Percentiles rank a stretch among this genome's conserved stretches.
Conservation (phyloP, 305 asterid genomes). For the Solanum chacoense region DNA sequence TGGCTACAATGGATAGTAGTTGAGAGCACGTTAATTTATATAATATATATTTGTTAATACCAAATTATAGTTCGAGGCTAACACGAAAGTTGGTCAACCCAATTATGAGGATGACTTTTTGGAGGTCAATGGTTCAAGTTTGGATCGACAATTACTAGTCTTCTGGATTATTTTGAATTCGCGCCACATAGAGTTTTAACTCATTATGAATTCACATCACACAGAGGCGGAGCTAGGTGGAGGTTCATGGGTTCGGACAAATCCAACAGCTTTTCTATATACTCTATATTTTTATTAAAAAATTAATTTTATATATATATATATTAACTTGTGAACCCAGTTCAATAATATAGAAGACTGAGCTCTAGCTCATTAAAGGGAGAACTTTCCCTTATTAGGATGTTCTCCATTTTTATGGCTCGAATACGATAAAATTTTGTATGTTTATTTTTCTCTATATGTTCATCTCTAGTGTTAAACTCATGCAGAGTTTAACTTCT, state of each 20-base stretch:
- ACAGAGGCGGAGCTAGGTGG: no score
- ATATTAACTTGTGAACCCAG: no score
- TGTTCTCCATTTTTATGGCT: not conserved
- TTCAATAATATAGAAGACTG: no score
- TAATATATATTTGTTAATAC: not conserved
- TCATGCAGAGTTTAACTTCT: not conserved
- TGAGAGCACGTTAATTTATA: slow-evolving; percentile 2
- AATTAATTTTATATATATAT: no score
- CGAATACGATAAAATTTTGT: not conserved
- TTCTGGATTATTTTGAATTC: not conserved
- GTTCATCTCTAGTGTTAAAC: not conserved
- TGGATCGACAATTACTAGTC: not conserved
- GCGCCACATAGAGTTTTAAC: not conserved
- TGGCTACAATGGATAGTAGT: not conserved
- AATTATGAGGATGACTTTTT: not conserved
- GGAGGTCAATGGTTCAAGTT: not conserved
- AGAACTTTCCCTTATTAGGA: not conserved
- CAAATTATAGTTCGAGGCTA: not conserved
- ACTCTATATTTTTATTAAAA: no score
- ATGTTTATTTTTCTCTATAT: not conserved
- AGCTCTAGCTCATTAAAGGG: not conserved
- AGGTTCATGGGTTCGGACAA: no score
- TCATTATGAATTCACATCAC: not conserved
- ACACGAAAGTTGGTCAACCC: not conserved
- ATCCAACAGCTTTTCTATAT: no score